phyloP scores from a whole-genome alignment of 148 eudicot genomes.

The Selenicereus undatus region DNA sequence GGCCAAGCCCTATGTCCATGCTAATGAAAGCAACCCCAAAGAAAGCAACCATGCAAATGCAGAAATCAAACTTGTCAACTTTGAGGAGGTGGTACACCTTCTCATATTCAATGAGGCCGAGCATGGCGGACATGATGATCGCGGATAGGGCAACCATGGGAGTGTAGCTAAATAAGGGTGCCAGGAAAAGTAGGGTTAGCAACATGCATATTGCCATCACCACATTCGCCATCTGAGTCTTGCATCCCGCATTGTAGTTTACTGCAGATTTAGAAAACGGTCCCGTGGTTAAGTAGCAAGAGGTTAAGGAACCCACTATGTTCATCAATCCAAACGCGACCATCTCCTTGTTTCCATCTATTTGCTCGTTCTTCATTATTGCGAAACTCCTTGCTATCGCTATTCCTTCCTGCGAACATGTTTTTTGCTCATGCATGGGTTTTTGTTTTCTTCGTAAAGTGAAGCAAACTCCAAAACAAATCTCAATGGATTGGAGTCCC shows the following conservation, averaged over 20 bases:
- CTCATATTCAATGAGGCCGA: slow-evolving; percentile 70
- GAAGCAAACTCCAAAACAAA: no score
- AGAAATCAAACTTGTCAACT: slow-evolving; percentile 82
- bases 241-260: slow-evolving; percentile 80
- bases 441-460: no score
- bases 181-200: slow-evolving; percentile 62
- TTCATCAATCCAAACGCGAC: slow-evolving; percentile 93
- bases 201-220: slow-evolving; percentile 67
- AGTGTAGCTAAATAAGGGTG: slow-evolving; percentile 83
- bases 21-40: slow-evolving; percentile 75
- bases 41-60: slow-evolving; percentile 76
- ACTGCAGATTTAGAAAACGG: slow-evolving; percentile 95
- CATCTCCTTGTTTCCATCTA: slow-evolving; percentile 97
- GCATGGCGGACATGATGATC: slow-evolving; percentile 87
- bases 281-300: slow-evolving; percentile 91
- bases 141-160: slow-evolving; percentile 91
- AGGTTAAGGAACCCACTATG: slow-evolving; percentile 81
- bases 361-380: slow-evolving; percentile 52
- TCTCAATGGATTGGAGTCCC: neutral
- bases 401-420: slow-evolving; percentile 68
- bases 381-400: slow-evolving; percentile 95
- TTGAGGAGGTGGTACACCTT: slow-evolving; percentile 53
- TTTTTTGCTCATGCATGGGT: no score
- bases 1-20: slow-evolving; percentile 82
- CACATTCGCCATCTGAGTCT: slow-evolving; percentile 66